Conservation (phyloP, 2,329 filamentous ascomycete species). For the Monilinia polystroma region DNA sequence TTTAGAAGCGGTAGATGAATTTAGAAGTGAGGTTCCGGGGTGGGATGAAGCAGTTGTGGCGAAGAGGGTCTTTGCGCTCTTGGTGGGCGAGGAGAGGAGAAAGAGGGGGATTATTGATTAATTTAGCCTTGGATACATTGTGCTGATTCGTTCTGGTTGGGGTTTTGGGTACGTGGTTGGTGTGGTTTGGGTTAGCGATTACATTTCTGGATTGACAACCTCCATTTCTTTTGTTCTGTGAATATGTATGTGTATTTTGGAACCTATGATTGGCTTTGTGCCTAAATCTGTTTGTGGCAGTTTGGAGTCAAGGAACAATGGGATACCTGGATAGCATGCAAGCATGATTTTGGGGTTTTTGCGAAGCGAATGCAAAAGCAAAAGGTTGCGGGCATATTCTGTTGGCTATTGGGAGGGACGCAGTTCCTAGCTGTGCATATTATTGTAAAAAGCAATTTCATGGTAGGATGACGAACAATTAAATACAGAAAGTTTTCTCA, state of each 20-base stretch:
- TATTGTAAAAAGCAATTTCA: background rate
- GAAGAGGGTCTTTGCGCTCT: constrained; percentile 37
- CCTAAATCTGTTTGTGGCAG: background rate
- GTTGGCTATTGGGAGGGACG: background rate
- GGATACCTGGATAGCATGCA: background rate
- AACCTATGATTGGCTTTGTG: background rate
- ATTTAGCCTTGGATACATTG: background rate
- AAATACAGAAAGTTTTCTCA: background rate
- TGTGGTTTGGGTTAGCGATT: background rate
- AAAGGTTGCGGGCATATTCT: background rate
- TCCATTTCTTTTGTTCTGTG: background rate
- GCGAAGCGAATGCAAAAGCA: background rate
- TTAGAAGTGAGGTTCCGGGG: constrained; percentile 36
- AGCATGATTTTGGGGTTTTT: background rate
- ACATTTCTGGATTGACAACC: background rate
- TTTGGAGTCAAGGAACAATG: background rate
- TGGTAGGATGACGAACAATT: background rate
- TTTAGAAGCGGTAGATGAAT: constrained; percentile 41
- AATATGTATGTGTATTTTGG: background rate
- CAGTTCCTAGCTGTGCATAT: background rate
- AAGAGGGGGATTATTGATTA: constrained; percentile 13
- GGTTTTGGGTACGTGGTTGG: background rate
- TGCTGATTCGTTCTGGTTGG: background rate
- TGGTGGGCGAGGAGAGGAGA: constrained; percentile 36
- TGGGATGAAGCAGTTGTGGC: constrained; percentile 40